Conservation (phyloP, 2,329 filamentous ascomycete species). For the Microdochium bolleyi region DNA sequence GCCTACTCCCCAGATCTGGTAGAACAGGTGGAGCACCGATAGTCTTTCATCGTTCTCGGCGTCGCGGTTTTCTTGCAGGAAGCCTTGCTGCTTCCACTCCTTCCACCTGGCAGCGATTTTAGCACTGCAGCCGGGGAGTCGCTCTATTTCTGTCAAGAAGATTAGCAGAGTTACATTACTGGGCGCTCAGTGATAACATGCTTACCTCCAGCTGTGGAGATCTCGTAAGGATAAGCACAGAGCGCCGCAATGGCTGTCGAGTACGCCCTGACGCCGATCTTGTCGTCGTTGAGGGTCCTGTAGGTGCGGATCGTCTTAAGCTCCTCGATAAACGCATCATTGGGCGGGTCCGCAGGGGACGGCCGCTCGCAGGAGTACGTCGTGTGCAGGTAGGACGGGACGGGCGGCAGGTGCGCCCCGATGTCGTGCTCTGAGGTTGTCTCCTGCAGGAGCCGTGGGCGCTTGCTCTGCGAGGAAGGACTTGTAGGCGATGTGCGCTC, state of each 20-base stretch:
- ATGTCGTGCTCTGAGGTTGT: conserved; percentile 75
- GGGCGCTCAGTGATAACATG: conserved; percentile 25
- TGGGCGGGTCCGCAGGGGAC: conserved; percentile 62
- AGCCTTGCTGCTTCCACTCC: conserved; percentile 59
- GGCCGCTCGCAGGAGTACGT: conserved; percentile 76
- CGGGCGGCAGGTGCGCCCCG: conserved; percentile 43
- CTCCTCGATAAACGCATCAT: conserved; percentile 65
- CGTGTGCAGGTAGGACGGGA: conserved; percentile 59
- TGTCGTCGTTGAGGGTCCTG: conserved; percentile 63
- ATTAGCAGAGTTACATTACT: conserved; percentile 4
- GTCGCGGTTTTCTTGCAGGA: conserved; percentile 54
- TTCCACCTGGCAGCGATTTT: conserved; percentile 74
- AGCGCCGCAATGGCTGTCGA: conserved; percentile 78
- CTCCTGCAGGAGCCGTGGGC: conserved; percentile 45
- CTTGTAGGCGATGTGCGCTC: conserved; percentile 14
- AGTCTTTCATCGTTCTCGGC: conserved; percentile 58
- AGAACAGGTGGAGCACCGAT: conserved; percentile 60
- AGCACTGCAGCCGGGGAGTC: conserved; percentile 70
- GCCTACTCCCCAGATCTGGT: conserved; percentile 88
- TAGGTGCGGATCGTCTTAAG: conserved; percentile 68
- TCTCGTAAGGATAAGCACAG: conserved; percentile 63
- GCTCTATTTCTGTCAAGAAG: conserved; percentile 31
- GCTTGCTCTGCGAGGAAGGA: conserved; percentile 21
- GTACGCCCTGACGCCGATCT: conserved; percentile 78
- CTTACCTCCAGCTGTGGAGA: conserved; percentile 34